A percentile compares a stretch with the other conserved stretches of the same genome.
Evolutionary conservation across 768 basidiomycete species (phyloP).

Genomic region (Russula ochroleuca): DNA sequence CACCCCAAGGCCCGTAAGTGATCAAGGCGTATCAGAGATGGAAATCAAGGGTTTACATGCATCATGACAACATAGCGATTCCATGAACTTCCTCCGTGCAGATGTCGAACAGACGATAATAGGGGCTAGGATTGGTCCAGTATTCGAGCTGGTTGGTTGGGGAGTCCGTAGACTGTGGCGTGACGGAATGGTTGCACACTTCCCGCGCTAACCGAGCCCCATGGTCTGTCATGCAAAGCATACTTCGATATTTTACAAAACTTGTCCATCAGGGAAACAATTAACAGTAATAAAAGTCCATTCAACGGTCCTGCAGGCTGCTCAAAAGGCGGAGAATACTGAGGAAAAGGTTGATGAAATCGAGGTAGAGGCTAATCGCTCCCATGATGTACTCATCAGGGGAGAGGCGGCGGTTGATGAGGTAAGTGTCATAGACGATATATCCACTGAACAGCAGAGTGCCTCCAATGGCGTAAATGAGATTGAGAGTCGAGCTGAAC

Average conservation of each 20-base stretch:
- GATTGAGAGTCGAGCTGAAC: conserved; percentile 74
- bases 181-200: background rate
- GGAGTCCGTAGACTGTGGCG: no score
- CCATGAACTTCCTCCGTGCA: no score
- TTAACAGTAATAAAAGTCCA: background rate
- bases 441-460: conserved; percentile 87
- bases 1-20: no score
- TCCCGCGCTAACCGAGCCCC: background rate
- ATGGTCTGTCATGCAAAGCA: background rate
- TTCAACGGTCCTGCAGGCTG: conserved; percentile 43
- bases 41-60: no score
- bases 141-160: no score
- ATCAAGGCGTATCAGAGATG: no score
- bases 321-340: conserved; percentile 81
- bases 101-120: no score
- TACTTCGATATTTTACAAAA: conserved; percentile 12
- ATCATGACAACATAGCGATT: no score
- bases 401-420: conserved; percentile 81
- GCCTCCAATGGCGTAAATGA: conserved; percentile 73
- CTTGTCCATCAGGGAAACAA: background rate
- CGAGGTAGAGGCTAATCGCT: conserved; percentile 89
- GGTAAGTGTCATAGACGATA: conserved; percentile 85
- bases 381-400: conserved; percentile 95
- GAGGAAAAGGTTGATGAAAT: conserved; percentile 88
- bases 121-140: no score